Evolutionary conservation across 1,284 basidiomycete genomes (phyloP), one percentile per base, ranked within the genome.

Genomic region (Boletus semigastroideus): DNA sequence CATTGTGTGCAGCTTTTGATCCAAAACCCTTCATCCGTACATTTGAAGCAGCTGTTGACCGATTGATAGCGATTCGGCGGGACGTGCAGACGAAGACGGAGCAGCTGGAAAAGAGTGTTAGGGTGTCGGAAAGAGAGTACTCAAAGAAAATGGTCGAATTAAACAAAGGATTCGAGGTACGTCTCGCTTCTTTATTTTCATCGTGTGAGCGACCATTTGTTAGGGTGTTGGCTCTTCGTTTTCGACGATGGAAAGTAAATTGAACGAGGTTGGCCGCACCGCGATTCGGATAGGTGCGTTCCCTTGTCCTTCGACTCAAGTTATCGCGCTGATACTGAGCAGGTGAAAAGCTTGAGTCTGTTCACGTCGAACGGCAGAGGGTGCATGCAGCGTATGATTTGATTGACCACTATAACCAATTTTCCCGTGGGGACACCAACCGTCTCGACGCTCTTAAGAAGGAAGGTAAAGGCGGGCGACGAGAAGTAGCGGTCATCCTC

Each of bases 261-360:
- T 99, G 78, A 94, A 87, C 49, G 91, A 96, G 64, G 96, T 99
- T 20, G 94, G 95, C 19, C 83, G 93, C 51, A 94, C 94, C 7
- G 94, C 97, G 3, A 89, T 98, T 49, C 82, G 95, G 39, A 98
- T 99, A 64, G 96, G 94, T 86, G 60, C 63, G 78, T 67, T 40
- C 31, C 3, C 42, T 37, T 39, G 20, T 9, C 40, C 16, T 38
- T 30, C 34, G 28, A 37, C 44, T 25, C 43, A 56, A 49, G 61
- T n/a, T 53, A 55, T 54, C 41, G 16, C 25, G 17, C 39, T 52
- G 36, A 58, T 50, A 28, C 33, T 44, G 42, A 45, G 27, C 17
- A 93, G 92, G 94, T 48, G 94, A 98, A 73, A 95, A 99, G 73
- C 84, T 99, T 46, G 96, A 99, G 71, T 90, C 87, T 1, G 87